Conservation (phyloP, 306 rosid species). For the Castanea mollissima region DNA sequence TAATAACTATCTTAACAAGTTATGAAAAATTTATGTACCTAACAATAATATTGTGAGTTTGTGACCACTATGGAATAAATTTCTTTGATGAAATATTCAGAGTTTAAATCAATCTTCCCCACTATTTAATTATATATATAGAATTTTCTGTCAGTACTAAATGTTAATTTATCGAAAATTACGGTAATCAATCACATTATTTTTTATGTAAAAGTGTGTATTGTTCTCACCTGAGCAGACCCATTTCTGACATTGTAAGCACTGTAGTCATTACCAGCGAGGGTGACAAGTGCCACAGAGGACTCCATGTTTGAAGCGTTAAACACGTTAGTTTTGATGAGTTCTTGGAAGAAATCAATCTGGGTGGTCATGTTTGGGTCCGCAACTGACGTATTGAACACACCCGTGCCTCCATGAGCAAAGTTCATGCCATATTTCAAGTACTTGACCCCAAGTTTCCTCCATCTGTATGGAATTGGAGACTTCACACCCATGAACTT, state of each 20-base stretch:
- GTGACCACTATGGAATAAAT: no score
- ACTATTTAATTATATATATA: no score
- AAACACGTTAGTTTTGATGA: constrained; percentile 36
- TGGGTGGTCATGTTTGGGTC: constrained; percentile 86
- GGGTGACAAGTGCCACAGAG: constrained; percentile 66
- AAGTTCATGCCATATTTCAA: constrained; percentile 78
- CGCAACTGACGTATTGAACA: constrained; percentile 48
- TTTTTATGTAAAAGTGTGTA: background rate
- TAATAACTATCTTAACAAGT: no score
- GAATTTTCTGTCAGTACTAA: no score
- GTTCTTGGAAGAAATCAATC: constrained; percentile 46
- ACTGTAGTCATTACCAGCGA: constrained; percentile 78
- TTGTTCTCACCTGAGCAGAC: constrained; percentile 55
- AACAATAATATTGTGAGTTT: no score
- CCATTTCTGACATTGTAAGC: constrained; percentile 36
- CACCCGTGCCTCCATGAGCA: constrained; percentile 87
- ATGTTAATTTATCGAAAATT: no score
- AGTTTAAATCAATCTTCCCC: no score
- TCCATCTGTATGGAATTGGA: constrained; percentile 69
- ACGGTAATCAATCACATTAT: no score
- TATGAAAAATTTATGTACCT: no score
- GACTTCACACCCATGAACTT: constrained; percentile 62
- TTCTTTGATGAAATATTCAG: no score
- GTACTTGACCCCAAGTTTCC: constrained; percentile 27
- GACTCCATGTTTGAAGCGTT: constrained; percentile 33